Conservation (phyloP, 371 early-diverging fungal genomes). For the Mucor plumbeus region DNA sequence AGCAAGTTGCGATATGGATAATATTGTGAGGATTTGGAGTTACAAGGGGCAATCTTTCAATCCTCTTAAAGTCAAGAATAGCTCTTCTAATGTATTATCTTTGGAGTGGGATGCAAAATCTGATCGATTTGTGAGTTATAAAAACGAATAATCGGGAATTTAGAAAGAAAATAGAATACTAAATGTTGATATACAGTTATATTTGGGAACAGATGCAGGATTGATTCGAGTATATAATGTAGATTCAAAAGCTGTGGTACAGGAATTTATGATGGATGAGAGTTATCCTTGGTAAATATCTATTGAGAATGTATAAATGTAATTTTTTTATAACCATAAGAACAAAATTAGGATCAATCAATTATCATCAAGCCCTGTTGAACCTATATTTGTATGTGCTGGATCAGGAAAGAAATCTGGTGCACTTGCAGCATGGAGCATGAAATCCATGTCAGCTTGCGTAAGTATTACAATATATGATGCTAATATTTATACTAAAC, state of each 20-base stretch:
- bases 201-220: constrained; percentile 62
- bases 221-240: constrained; percentile 63
- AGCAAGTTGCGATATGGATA: constrained; percentile 72
- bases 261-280: constrained; percentile 60
- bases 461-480: constrained; percentile 36
- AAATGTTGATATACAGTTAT: constrained; percentile 38
- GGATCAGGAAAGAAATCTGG: constrained; percentile 45
- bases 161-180: neutral
- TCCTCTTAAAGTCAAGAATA: constrained; percentile 57
- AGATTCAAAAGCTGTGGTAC: constrained; percentile 63
- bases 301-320: neutral
- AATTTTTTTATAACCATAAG: neutral
- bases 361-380: constrained; percentile 64
- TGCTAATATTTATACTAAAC: neutral
- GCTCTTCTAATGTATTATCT: constrained; percentile 54
- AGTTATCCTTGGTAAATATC: constrained; percentile 55
- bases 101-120: constrained; percentile 70
- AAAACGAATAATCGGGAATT: neutral
- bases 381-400: constrained; percentile 60
- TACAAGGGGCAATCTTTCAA: constrained; percentile 52
- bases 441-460: constrained; percentile 63
- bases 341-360: constrained; percentile 51
- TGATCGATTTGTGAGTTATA: constrained; percentile 50
- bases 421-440: constrained; percentile 61
- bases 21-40: constrained; percentile 64